Base-by-base conservation (phyloP, 2,329 filamentous ascomycete species). In the Neopestalotiopsis rosae region DNA sequence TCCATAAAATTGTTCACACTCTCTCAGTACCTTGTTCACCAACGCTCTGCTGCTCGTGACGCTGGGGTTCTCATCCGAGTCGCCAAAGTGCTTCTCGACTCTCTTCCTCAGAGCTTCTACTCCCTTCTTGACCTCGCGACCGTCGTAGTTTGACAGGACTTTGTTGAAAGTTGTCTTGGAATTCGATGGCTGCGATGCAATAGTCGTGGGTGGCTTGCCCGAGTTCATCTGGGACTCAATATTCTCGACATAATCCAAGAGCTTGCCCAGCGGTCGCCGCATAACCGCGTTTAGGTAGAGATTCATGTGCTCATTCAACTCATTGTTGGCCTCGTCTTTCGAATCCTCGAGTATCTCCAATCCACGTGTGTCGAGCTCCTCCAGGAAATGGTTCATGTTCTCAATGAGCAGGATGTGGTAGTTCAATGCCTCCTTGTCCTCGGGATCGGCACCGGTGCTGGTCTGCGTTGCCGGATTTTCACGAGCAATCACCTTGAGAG, bases 311-410 rank as follows among this genome's bases (percentile, higher is more conserved):
- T 97, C 94, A 66, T 88, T 85, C 80, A 97, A 91, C 81, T 97
- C 94, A 61, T 89, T 86, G 40, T 88, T 85, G 1, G 95, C 96
- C 68, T 92, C 91, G 52, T 91, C 89, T 76, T 91, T 92, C 93
- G 95, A 98, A 73, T 93, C 90, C 70, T 93, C 90, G 4, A 98
- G 87, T 0, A 97, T 90, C 7, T 92, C 88, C 71, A 96, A 89
- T 49, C 88, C 87, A 20, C 89, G 88, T 17, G 91, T 86, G 73
- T 97, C 94, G 9, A 97, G 92, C 79, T 98, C 95, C 78, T 98
- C 95, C 12, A 96, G 85, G 81, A 97, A 98, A 81, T 97, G 94
- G 77, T 98, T 97, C 94, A 98, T 98, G 80, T 99, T 99, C 81
- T 99, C 95, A 74, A 99, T 98, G 67, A 98, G 87, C 42, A 98